phyloP scores from a whole-genome alignment of 1,284 basidiomycete species.

The Microstroma glucosiphilum region DNA sequence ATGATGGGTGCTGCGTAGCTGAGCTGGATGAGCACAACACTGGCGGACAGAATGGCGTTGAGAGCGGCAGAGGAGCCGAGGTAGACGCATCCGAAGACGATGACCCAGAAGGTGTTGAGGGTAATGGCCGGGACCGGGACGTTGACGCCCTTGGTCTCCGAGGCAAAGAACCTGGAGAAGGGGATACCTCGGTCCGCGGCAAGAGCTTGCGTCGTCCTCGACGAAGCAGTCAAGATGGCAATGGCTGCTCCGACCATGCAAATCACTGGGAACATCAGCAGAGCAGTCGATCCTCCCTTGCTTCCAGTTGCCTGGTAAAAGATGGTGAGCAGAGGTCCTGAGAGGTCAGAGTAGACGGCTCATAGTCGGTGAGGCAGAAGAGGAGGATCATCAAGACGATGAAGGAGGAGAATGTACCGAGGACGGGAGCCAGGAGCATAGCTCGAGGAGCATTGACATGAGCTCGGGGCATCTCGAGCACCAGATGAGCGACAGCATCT shows the following conservation, averaged over 20 bases:
- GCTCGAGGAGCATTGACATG: conserved; percentile 59
- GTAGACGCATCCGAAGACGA: conserved; percentile 51
- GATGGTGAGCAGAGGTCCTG: conserved; percentile 63
- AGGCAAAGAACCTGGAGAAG: conserved; percentile 57
- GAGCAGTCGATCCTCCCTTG: conserved; percentile 61
- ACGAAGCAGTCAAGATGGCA: conserved; percentile 55
- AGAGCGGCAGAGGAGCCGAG: conserved; percentile 58
- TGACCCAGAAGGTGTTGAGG: conserved; percentile 56
- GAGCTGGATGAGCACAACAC: conserved; percentile 53
- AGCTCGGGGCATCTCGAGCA: conserved; percentile 63
- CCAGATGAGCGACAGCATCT: conserved; percentile 52
- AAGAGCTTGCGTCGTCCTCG: conserved; percentile 65
- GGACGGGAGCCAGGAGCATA: conserved; percentile 61
- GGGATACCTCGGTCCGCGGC: conserved; percentile 66
- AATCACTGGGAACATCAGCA: conserved; percentile 52
- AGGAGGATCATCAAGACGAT: conserved; percentile 64
- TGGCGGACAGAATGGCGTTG: conserved; percentile 54
- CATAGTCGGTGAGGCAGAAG: conserved; percentile 62
- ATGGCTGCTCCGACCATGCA: conserved; percentile 50
- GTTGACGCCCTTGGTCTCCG: conserved; percentile 53
- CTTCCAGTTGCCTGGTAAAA: conserved; percentile 63
- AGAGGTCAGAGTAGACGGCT: conserved; percentile 57
- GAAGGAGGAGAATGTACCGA: conserved; percentile 60
- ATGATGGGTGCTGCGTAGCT: conserved; percentile 53
- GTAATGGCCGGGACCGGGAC: conserved; percentile 56